A percentile compares a stretch with the other conserved stretches of the same genome.
Conservation (phyloP, 768 basidiomycete species). For the Psilocybe cyanescens region DNA sequence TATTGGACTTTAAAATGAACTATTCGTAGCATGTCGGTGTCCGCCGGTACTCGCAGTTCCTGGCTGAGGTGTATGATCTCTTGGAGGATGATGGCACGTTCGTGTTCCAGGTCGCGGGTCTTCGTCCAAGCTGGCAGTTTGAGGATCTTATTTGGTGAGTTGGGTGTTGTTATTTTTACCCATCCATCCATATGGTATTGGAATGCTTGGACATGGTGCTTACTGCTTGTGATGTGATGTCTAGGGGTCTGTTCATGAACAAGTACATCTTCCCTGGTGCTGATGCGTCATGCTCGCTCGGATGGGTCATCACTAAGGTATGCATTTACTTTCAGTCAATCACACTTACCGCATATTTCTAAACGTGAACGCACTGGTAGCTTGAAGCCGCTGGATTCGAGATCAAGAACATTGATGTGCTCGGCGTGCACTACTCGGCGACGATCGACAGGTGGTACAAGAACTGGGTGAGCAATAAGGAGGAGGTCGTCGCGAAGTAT, state of each 20-base stretch:
- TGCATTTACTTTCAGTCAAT: background rate
- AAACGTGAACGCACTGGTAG: conserved; percentile 33
- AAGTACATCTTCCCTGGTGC: conserved; percentile 99
- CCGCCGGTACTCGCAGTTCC: conserved; percentile 87
- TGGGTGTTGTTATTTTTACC: too few relatives aligned
- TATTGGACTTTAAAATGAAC: conserved; percentile 2
- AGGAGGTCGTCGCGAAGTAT: conserved; percentile 86
- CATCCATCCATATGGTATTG: too few relatives aligned
- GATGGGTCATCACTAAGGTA: conserved; percentile 84
- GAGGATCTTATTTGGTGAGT: conserved; percentile 94
- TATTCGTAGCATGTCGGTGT: conserved; percentile 85
- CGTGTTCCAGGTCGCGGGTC: conserved; percentile 96
- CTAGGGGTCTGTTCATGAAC: conserved; percentile 95
- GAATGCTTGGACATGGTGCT: too few relatives aligned
- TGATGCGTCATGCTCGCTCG: conserved; percentile 93
- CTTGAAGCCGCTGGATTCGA: conserved; percentile 94
- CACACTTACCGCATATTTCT: background rate
- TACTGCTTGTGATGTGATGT: background rate
- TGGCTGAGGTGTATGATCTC: conserved; percentile 90
- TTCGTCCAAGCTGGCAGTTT: conserved; percentile 96
- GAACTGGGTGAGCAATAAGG: conserved; percentile 96
- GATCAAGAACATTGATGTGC: conserved; percentile 94
- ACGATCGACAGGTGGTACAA: conserved; percentile 93
- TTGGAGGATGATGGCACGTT: conserved; percentile 94
- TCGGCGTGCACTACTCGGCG: conserved; percentile 96